These are phyloP conservation scores for Lycium ferocissimum DNA, from an alignment of 257 asterid species.

Conservation along the genomic window DNA sequence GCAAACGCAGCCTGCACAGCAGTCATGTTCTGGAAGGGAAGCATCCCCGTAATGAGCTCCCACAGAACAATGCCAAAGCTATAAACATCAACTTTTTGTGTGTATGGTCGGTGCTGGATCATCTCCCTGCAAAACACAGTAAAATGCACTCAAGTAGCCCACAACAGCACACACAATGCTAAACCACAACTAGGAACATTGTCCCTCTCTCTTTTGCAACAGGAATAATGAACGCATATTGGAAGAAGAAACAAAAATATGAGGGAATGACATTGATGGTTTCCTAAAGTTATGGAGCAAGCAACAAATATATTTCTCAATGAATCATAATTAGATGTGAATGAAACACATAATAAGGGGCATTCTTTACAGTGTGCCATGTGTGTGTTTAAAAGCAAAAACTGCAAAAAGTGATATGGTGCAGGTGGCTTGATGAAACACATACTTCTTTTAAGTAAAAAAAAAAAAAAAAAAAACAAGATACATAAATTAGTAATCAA, in stretches of 20 bases:
- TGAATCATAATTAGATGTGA: neutral
- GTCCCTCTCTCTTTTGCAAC: neutral
- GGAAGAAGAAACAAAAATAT: neutral
- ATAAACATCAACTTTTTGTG: constrained; percentile 95
- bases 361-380: neutral
- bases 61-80: constrained; percentile 98
- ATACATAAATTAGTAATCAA: neutral
- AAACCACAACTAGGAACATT: constrained; percentile 20
- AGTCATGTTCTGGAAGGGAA: constrained; percentile 97
- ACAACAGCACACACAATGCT: neutral
- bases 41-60: constrained; percentile 97
- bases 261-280: neutral
- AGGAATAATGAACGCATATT: neutral
- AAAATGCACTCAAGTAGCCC: constrained; percentile 24
- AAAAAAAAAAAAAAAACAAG: too few species aligned
- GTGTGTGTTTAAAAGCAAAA: neutral
- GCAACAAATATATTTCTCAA: constrained; percentile 1
- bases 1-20: constrained; percentile 99
- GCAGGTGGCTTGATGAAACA: neutral
- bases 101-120: constrained; percentile 98
- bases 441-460: neutral
- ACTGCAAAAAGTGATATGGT: neutral
- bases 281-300: neutral
- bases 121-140: constrained; percentile 75
- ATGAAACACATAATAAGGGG: neutral